Evolutionary conservation across 2,329 filamentous ascomycete genomes (phyloP), one percentile per base, ranked within the genome.

Genomic region (Westerdykella ornata): DNA sequence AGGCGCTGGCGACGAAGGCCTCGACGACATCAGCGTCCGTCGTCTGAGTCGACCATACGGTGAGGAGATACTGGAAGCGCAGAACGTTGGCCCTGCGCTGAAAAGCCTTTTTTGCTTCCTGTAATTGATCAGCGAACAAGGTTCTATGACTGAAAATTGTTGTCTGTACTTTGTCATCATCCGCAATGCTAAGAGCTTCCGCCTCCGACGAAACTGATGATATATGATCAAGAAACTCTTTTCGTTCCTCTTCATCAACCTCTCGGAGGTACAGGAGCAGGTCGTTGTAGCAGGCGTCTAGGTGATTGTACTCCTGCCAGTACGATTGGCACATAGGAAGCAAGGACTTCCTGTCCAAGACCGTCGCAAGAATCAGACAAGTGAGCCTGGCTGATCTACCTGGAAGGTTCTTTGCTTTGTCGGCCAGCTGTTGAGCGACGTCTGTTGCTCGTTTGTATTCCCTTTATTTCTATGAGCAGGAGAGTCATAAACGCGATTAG

Each of bases 241-340:
- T 35, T 33, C 51, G 42, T 13, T 56, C 30, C n/a, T 47, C 38
- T 11, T 36, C 18, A 5, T 38, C 31, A 26, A 61, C 22, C 17
- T 35, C 33, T 33, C 54, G 43, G 1, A 63, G 48, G 33, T 55
- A 54, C 4, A 31, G 52, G 16, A 51, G 48, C 3, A 65, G 46
- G 37, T 65, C 62, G 7, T 46, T 41, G 34, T 59, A 65, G 43
- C 60, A 63, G 15, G 41, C 49, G 3, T 49, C 49, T 9, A 52
- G 41, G 13, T 39, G 44, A 7, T 46, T 49, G 34, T 56, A 48
- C 1, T 51, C 35, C 16, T 47, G 20, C 50, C 53, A 62, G 35
- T 56, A 63, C 1, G 44, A 38, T 33, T 57, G 46, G 37, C 53
- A 60, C 30, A 49, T 42, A 14, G 42, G 22, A 9, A 51, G 31